Evolutionary conservation across 805 yeast species (phyloP), one percentile per base, ranked within the genome.

Genomic region (Pichia paraexigua): DNA sequence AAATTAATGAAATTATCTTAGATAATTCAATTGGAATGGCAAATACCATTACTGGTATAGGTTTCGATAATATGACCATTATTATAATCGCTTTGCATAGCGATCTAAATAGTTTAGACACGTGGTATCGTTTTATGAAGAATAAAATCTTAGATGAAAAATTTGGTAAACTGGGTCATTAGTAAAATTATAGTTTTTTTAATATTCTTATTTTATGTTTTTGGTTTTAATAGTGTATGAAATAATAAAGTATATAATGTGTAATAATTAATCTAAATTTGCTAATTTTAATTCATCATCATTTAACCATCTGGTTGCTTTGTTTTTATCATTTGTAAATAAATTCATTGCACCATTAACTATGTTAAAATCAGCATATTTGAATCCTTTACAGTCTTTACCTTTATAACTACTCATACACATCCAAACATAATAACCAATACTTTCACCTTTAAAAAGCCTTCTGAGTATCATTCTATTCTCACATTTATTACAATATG

Each of bases 41-140:
- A 1, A 79, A 83, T 57, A 81, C 84, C 37, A 73, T 77, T 30
- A 86, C 92, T 0, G 94, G 94, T 2, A 78, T 85, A 25, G 95
- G 95, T 1, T 85, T 83, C 59, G 95, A 86, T 64, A 86, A 86
- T 61, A 86, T 86, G 92, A 85, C 91, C 0, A 70, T 84, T 20
- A 74, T 83, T n/a, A 76, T 86, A 7, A 74, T 85, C 10, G 85
- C 85, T 1, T 62, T 83, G 39, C 87, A 84, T 60, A 71, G 72
- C 35, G 62, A 52, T 22, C 46, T 47, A 12, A 46, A 49, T 5
- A 58, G 52, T 1, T 60, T 83, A 42, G 77, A 77, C 22, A 74
- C 73, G 20, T 85, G 94, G 94, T 76, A 80, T 57, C 64, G 65
- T 4, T 63, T 67, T 52, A 79, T 84, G 74, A 80, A 76, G 47